Percentiles rank a stretch among this genome's conserved stretches.
These are phyloP conservation scores for Sphagnum tenellum DNA, from an alignment of 225 moss, liverwort and hornwort genomes.

Conservation along the genomic window DNA sequence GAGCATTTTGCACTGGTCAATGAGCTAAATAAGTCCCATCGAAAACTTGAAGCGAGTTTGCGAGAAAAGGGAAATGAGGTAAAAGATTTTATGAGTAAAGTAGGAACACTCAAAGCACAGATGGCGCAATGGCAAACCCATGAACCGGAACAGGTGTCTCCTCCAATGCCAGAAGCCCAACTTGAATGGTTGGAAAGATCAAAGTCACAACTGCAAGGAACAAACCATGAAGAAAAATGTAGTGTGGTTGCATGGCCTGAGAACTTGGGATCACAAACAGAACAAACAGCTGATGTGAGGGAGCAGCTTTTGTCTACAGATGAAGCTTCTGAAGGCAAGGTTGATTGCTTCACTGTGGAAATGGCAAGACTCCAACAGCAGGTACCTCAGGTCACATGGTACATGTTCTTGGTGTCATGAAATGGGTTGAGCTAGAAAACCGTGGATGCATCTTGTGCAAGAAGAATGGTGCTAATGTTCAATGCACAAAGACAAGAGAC, in stretches of 20 bases:
- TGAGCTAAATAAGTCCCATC: too few relatives aligned
- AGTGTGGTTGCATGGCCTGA: conserved; percentile 1
- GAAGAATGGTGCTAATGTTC: too few relatives aligned
- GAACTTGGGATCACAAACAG: conserved; percentile 1
- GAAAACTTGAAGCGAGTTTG: too few relatives aligned
- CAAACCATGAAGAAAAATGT: not conserved
- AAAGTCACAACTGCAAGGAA: not conserved
- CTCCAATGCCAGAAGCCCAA: not conserved
- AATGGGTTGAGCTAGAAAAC: too few relatives aligned
- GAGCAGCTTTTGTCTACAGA: conserved; percentile 1
- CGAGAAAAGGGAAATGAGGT: too few relatives aligned
- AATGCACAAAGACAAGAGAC: too few relatives aligned
- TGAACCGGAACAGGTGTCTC: not conserved
- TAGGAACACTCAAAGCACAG: too few relatives aligned
- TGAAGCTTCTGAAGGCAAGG: conserved; percentile 2
- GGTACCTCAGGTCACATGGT: not conserved
- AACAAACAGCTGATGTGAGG: not conserved
- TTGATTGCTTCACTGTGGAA: not conserved
- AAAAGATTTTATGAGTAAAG: too few relatives aligned
- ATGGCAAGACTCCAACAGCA: not conserved
- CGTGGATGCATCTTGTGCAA: too few relatives aligned
- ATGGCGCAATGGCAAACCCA: not conserved
- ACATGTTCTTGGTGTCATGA: too few relatives aligned
- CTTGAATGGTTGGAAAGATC: not conserved
- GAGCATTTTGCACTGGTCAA: too few relatives aligned